Evolutionary conservation across 1,284 basidiomycete species (phyloP).

Genomic region (Malassezia cuniculi): DNA sequence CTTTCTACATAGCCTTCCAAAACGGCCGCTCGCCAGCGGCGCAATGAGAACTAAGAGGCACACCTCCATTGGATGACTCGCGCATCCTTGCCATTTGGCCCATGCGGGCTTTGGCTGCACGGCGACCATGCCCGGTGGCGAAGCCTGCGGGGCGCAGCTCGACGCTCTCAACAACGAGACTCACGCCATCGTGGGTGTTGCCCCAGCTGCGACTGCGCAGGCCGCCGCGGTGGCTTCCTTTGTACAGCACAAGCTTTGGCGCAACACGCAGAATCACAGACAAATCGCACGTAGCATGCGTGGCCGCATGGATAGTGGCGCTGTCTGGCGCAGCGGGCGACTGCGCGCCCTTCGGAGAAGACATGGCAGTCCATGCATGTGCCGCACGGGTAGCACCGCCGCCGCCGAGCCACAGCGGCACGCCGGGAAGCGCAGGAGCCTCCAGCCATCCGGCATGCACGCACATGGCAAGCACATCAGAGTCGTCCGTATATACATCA

Average conservation of each 20-base stretch:
- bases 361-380: slow-evolving; percentile 23
- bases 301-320: not conserved
- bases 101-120: slow-evolving; percentile 21
- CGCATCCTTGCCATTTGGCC: slow-evolving; percentile 20
- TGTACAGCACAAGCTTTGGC: slow-evolving; percentile 50
- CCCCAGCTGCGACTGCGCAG: slow-evolving; percentile 51
- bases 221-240: slow-evolving; percentile 49
- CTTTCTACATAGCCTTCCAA: too few species aligned
- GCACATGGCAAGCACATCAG: slow-evolving; percentile 50
- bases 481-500: slow-evolving; percentile 55
- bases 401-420: slow-evolving; percentile 13
- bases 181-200: slow-evolving; percentile 52
- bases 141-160: slow-evolving; percentile 46
- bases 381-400: slow-evolving; percentile 18
- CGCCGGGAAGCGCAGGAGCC: slow-evolving; percentile 35
- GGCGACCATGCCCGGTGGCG: slow-evolving; percentile 21
- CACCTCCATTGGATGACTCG: too few species aligned
- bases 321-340: not conserved
- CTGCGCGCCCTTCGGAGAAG: not conserved
- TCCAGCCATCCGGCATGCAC: slow-evolving; percentile 51
- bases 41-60: too few species aligned
- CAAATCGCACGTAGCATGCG: slow-evolving; percentile 38
- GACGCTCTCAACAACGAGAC: slow-evolving; percentile 50
- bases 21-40: too few species aligned
- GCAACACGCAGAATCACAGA: slow-evolving; percentile 49